phyloP scores from a whole-genome alignment of 192 early-diverging fungal species.

The Pilaira anomala region DNA sequence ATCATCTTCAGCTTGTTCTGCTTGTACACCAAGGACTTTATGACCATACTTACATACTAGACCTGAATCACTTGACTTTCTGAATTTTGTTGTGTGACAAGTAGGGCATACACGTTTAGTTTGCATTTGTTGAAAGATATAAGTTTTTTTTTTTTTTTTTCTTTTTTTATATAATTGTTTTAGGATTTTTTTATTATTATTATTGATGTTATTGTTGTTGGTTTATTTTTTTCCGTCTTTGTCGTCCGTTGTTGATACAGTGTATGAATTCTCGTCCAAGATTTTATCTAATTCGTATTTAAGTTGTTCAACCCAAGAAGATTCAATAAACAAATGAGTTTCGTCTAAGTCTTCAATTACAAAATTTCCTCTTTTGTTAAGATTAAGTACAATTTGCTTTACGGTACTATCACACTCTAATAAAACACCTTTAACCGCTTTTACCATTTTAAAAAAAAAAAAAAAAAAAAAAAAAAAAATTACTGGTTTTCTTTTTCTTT shows the following conservation, averaged over 20 bases:
- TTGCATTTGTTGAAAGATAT: background rate
- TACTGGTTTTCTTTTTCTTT: too few species aligned
- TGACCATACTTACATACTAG: constrained; percentile 40
- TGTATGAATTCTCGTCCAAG: constrained; percentile 74
- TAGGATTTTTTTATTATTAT: background rate
- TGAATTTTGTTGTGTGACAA: constrained; percentile 25
- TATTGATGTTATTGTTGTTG: background rate
- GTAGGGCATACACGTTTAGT: constrained; percentile 19
- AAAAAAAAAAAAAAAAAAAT: background rate
- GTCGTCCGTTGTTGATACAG: constrained; percentile 10
- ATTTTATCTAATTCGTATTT: constrained; percentile 65
- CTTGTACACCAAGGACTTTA: constrained; percentile 24
- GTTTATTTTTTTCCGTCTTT: constrained; percentile 23
- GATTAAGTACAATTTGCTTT: constrained; percentile 68
- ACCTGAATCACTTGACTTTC: constrained; percentile 1
- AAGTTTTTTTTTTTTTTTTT: background rate
- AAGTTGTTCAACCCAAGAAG: constrained; percentile 53
- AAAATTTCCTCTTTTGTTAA: constrained; percentile 65
- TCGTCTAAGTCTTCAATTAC: constrained; percentile 85
- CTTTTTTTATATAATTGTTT: background rate
- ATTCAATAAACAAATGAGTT: constrained; percentile 75
- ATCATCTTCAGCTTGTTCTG: constrained; percentile 22
- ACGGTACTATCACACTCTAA: constrained; percentile 74
- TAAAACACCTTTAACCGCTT: constrained; percentile 44
- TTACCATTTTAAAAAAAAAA: constrained; percentile 30